Conservation (phyloP, 805 yeast species). For the Metschnikowia colocasiae region DNA sequence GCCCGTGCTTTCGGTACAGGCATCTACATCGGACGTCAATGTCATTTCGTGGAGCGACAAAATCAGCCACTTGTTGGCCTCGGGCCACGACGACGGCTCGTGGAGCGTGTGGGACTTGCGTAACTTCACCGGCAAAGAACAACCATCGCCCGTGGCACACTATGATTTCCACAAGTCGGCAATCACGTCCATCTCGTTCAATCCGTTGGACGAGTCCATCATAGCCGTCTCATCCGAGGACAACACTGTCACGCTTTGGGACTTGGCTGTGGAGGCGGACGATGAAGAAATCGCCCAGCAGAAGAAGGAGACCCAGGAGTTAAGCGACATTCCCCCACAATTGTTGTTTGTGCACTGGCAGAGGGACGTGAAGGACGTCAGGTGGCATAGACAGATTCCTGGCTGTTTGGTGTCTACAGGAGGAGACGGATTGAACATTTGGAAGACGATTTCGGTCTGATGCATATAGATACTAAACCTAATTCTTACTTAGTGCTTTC, state of each 20-base stretch:
- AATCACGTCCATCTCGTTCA: constrained; percentile 88
- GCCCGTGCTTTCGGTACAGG: constrained; percentile 83
- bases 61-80: constrained; percentile 81
- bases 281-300: constrained; percentile 94
- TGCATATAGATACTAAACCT: neutral
- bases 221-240: constrained; percentile 96
- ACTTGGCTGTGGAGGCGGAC: constrained; percentile 94
- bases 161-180: constrained; percentile 94
- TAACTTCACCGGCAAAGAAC: constrained; percentile 52
- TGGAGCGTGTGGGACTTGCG: constrained; percentile 99
- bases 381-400: constrained; percentile 97
- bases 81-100: constrained; percentile 95
- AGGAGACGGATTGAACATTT: constrained; percentile 86
- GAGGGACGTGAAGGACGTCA: constrained; percentile 92
- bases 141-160: constrained; percentile 82
- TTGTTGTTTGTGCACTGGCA: constrained; percentile 97
- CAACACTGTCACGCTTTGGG: constrained; percentile 97
- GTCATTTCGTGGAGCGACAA: constrained; percentile 94
- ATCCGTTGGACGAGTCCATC: constrained; percentile 92
- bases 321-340: constrained; percentile 92
- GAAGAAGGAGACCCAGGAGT: constrained; percentile 68
- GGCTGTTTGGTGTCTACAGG: constrained; percentile 95
- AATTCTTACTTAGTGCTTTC: neutral
- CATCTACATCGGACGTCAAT: constrained; percentile 80
- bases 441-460: constrained; percentile 95